Base-by-base conservation (phyloP, 495 filamentous ascomycete genomes). In the Friedmanniomyces simplex region DNA sequence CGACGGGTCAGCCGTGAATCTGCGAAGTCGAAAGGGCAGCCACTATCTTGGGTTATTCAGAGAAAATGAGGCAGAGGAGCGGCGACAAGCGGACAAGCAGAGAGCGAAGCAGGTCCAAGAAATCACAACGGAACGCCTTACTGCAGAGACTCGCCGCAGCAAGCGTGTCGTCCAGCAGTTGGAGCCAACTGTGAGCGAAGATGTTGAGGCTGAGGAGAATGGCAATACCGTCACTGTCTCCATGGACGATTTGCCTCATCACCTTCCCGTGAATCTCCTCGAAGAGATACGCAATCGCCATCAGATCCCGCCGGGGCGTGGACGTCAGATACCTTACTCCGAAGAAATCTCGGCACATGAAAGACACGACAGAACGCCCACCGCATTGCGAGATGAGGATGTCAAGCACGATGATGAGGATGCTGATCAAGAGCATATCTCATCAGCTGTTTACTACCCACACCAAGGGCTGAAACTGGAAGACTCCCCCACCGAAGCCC, bases 41-140 rank as follows among this genome's bases (percentile, higher is more conserved):
- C 91, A 98, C 69, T 88, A 87, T 65, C 71, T 98, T 46, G 82
- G 93, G 2, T 78, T 96, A 51, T 98, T 98, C 77, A 93, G 89
- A 68, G 89, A 96, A 66, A 93, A 90, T 57, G 85, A 88, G 24
- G 77, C 73, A 13, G 71, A 77, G 20, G 60, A 71, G 64, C 57
- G 54, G 55, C 49, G 63, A 56, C 57, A 67, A 53, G 34, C 32
- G 2, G 46, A 45, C 8, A 50, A 64, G 55, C 50, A 52, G 24
- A 59, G 18, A 14, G 43, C 20, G 10, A 16, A 36, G 25, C 13
- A 57, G 30, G 18, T 52, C 14, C 6, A 26, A n/a, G 25, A 43
- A 16, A 1, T 2, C 16, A 26, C 43, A 7, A 37, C 13, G 20
- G 42, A 57, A 8, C 1, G 8, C 2, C 16, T n/a, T 6, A 20